These are phyloP conservation scores for Bassia scoparia DNA, from an alignment of 148 eudicot genomes.

Conservation along the genomic window DNA sequence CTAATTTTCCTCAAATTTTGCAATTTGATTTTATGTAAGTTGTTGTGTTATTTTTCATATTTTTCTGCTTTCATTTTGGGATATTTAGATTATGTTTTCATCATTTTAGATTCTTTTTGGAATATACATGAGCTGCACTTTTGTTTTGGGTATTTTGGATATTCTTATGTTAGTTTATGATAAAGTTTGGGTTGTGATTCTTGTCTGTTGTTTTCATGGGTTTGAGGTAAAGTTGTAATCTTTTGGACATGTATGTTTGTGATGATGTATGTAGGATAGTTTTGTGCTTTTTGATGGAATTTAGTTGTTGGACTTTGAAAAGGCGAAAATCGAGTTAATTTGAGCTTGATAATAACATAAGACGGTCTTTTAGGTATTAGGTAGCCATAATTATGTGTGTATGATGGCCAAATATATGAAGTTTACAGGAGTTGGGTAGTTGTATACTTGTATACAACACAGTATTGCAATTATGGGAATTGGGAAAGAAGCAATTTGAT, in stretches of 20 bases:
- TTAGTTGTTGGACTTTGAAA: not conserved
- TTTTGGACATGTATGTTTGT: not conserved
- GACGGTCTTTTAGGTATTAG: not conserved
- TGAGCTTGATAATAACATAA: not conserved
- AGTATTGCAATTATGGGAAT: not conserved
- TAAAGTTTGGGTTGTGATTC: slow-evolving; percentile 5
- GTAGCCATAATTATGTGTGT: slow-evolving; percentile 5
- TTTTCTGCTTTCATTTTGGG: not conserved
- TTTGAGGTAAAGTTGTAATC: slow-evolving; percentile 5
- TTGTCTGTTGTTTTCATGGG: not conserved
- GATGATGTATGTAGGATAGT: slow-evolving; percentile 1
- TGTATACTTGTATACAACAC: not conserved
- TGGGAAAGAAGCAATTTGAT: not conserved
- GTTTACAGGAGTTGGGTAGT: slow-evolving; percentile 13
- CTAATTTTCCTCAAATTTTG: not conserved
- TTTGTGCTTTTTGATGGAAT: not conserved
- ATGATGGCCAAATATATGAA: too few relatives aligned
- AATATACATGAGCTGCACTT: not conserved
- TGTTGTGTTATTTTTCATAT: slow-evolving; percentile 1
- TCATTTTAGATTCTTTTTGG: not conserved
- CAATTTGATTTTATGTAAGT: not conserved
- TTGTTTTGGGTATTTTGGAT: not conserved
- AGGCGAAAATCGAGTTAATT: not conserved
- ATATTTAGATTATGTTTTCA: not conserved
- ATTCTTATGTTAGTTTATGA: not conserved